Evolutionary conservation across 106 monocot species (phyloP), one percentile per base, ranked within the genome.

Genomic region (Dendrobium officinale): DNA sequence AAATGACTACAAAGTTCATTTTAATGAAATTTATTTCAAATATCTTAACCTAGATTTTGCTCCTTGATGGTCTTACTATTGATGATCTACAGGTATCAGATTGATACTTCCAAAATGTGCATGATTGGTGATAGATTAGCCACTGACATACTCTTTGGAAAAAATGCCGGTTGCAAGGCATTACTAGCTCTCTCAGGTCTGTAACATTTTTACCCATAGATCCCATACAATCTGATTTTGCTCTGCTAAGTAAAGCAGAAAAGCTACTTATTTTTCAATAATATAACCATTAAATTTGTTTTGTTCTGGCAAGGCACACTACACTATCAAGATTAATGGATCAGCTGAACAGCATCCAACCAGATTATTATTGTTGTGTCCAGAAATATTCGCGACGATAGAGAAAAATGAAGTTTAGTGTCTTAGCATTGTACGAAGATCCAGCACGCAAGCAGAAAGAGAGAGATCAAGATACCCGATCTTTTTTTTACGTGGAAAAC

Each of bases 51-150:
- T 37, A 37, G 37, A 37, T 37, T 37, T 37, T 37, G 37, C 37
- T 37, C 37, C 37, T 2, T 37, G 3, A 37, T 37, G 3, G 37
- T 37, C 54, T 54, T 54, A 54, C 54, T 54, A 54, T 54, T 54
- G 54, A 64, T 64, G 64, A 64, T 64, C 42, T 54, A 61, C 83
- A 92, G 92, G 61, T 87, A 84, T 58, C 82, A 90, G 27, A 79
- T 95, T 42, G 82, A 84, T 80, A 85, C 87, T 75, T 87, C 87
- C 7, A 90, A 85, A 80, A 95, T 95, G 95, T 95, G 95, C 87
- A 88, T 95, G 95, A 92, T 95, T 29, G 92, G 92, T 77, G 95
- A 92, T 84, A 90, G 90, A 81, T 81, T 95, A 72, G 95, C 90
- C 82, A 95, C 95, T 44, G 95, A 92, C 75, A 92, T 95, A 85